Percentiles rank a stretch among this genome's conserved stretches.
These are phyloP conservation scores for Auricularia sp. DNA, from an alignment of 768 basidiomycete genomes.

Conservation along the genomic window DNA sequence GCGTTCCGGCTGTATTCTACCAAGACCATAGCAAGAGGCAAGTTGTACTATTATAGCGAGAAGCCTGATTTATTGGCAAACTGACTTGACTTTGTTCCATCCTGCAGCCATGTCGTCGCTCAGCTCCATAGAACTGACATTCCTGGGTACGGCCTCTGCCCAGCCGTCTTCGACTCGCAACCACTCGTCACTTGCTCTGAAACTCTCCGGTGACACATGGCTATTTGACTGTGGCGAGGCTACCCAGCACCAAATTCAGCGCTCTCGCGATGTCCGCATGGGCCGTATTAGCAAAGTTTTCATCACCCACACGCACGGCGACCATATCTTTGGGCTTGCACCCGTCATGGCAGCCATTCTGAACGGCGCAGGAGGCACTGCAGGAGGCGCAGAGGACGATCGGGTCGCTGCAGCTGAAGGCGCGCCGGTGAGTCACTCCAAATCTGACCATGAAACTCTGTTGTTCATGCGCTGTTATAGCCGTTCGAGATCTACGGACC, in stretches of 20 bases:
- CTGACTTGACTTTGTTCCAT: background rate
- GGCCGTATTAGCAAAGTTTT: conserved; percentile 74
- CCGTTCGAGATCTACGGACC: conserved; percentile 77
- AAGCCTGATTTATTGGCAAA: no score
- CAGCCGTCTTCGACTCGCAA: conserved; percentile 71
- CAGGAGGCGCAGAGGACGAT: conserved; percentile 45
- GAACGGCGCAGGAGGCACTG: conserved; percentile 64
- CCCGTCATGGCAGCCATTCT: conserved; percentile 58
- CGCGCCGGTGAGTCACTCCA: no score
- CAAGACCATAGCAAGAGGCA: no score
- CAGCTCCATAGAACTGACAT: conserved; percentile 39
- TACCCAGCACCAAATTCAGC: conserved; percentile 66
- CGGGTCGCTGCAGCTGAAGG: conserved; percentile 14
- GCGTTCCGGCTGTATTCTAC: no score
- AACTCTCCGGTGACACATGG: conserved; percentile 64
- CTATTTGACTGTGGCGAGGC: conserved; percentile 81
- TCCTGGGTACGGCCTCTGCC: conserved; percentile 74
- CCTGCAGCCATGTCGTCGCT: conserved; percentile 1
- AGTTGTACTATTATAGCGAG: no score
- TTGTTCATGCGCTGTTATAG: background rate
- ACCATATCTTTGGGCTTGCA: conserved; percentile 70
- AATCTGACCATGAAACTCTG: background rate
- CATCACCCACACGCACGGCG: conserved; percentile 83
- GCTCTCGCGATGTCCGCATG: conserved; percentile 59
- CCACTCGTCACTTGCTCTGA: conserved; percentile 63